Percentiles rank a stretch among this genome's conserved stretches.
These are phyloP conservation scores for Calonectria multiphialidica DNA, from an alignment of 2,329 filamentous ascomycete species.

Conservation along the genomic window DNA sequence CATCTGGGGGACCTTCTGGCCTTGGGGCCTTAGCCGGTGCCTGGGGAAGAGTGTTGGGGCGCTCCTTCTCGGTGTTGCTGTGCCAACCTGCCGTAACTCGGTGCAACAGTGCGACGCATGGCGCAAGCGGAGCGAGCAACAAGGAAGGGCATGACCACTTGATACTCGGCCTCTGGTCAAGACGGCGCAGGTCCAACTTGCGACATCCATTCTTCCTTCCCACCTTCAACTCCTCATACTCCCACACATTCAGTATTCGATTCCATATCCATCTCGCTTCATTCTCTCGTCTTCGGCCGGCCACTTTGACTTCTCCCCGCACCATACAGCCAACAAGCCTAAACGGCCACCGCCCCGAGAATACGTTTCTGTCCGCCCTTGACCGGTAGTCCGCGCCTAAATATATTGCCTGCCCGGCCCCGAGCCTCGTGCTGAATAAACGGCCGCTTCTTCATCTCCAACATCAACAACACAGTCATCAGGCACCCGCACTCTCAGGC, in stretches of 20 bases:
- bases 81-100: constrained; percentile 50
- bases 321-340: constrained; percentile 2
- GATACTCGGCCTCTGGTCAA: constrained; percentile 33
- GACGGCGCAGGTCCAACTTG: constrained; percentile 24
- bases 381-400: constrained; percentile 12
- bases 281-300: not conserved
- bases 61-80: constrained; percentile 44
- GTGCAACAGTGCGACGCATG: constrained; percentile 38
- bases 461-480: not conserved
- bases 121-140: constrained; percentile 19
- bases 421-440: constrained; percentile 3
- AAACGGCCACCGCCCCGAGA: constrained; percentile 23
- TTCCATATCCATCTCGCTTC: not conserved
- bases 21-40: constrained; percentile 4
- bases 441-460: constrained; percentile 3
- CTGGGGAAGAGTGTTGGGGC: not conserved
- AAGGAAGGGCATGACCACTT: constrained; percentile 30
- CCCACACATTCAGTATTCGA: not conserved
- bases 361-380: constrained; percentile 16
- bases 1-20: constrained; percentile 4
- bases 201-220: constrained; percentile 22
- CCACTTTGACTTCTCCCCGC: constrained; percentile 2
- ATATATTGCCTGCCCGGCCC: constrained; percentile 10
- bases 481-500: constrained; percentile 27
- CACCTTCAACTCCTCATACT: not conserved